These are phyloP conservation scores for Diaporthe sp. DNA, from an alignment of 2,329 filamentous ascomycete species.

Conservation along the genomic window DNA sequence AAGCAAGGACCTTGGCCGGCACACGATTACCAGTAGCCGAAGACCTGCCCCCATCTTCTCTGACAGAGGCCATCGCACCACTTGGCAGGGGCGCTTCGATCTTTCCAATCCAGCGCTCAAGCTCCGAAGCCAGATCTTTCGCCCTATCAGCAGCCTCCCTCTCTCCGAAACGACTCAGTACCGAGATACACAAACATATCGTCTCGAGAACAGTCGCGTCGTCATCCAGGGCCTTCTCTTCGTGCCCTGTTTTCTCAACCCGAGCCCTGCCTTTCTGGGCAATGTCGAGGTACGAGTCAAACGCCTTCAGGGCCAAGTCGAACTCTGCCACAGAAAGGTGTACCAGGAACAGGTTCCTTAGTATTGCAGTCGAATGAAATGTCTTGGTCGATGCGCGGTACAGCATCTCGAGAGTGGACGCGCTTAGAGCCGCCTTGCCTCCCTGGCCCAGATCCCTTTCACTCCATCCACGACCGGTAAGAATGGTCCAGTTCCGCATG, in stretches of 20 bases:
- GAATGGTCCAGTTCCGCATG: slow-evolving; percentile 84
- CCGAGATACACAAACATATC: slow-evolving; percentile 80
- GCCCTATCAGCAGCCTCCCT: slow-evolving; percentile 82
- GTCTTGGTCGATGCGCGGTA: slow-evolving; percentile 93
- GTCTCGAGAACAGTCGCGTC: slow-evolving; percentile 82
- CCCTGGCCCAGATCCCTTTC: slow-evolving; percentile 85
- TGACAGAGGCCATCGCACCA: slow-evolving; percentile 35
- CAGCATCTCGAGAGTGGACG: slow-evolving; percentile 84
- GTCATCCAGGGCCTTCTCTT: slow-evolving; percentile 78
- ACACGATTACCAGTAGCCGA: slow-evolving; percentile 51
- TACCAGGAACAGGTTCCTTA: slow-evolving; percentile 87
- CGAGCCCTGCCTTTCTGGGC: slow-evolving; percentile 86
- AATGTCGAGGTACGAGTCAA: slow-evolving; percentile 92
- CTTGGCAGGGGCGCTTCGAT: slow-evolving; percentile 50
- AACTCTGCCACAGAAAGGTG: slow-evolving; percentile 92
- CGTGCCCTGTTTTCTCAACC: slow-evolving; percentile 80
- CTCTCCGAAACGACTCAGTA: slow-evolving; percentile 85
- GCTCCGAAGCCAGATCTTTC: slow-evolving; percentile 72
- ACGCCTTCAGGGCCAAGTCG: slow-evolving; percentile 88
- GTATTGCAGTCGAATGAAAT: slow-evolving; percentile 91
- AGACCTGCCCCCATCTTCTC: slow-evolving; percentile 36
- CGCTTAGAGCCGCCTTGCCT: slow-evolving; percentile 79
- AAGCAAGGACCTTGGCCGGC: slow-evolving; percentile 70
- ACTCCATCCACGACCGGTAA: slow-evolving; percentile 83
- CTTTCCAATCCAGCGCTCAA: slow-evolving; percentile 81